Evolutionary conservation across 306 rosid genomes (phyloP), one percentile per base, ranked within the genome.

Genomic region (Echinosophora koreensis): DNA sequence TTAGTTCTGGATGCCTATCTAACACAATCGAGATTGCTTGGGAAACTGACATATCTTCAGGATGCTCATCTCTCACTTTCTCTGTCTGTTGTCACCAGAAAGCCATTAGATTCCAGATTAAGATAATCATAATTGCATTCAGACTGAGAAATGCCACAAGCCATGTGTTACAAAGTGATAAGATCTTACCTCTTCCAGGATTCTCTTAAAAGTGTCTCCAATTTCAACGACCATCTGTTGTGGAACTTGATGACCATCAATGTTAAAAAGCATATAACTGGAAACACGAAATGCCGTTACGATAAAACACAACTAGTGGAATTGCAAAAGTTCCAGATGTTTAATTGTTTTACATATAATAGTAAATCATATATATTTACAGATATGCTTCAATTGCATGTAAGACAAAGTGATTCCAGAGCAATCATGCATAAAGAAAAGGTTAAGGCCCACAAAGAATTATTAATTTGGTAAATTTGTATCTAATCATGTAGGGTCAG

Each of bases 241-340:
- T 57, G 90, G 90, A 90, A 92, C 93, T 90, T 84, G 93, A 50
- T 70, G 78, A 54, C 97, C 97, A 15, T 92, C 86, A 28, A 66
- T 80, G 74, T 84, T 76, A 74, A 85, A 92, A 56, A 92, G 92
- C 76, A 87, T 86, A 84, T 82, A 92, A 68, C 97, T 92, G 90
- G 77, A 82, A 84, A 66, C 35, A 69, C 38, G 77, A 83, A 73
- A 71, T 38, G 39, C n/a, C 8, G 51, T 62, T 47, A 74, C n/a
- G 30, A 68, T 4, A 17, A 68, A 37, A 50, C 54, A 54, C 49
- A 18, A 68, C 42, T 38, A 11, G 42, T 22, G 39, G 37, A 81
- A 73, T 35, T 73, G 34, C 41, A 62, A 51, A 67, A 77, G 30
- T 38, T 22, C 27, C 16, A 28, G 35, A 39, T 82, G 70, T 61